Evolutionary conservation across 2,329 filamentous ascomycete genomes (phyloP), one percentile per base, ranked within the genome.

Genomic region (Penicillium fuscoglaucum): DNA sequence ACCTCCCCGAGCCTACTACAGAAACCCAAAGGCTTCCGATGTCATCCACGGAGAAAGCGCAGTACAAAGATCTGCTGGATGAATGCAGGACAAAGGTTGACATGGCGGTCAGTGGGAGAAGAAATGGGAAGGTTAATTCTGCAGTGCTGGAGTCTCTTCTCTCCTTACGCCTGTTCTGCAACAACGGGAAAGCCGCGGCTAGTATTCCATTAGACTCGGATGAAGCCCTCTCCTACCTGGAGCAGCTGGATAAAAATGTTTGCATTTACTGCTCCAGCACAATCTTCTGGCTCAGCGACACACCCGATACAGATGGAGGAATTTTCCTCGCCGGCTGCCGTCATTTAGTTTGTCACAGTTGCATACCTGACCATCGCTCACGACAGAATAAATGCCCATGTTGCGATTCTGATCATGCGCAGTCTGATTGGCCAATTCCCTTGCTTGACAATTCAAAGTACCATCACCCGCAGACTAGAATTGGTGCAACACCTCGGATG

Each of bases 11-110:
- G 19, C 19, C 39, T 40, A 35, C 15, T 35, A 21, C 39, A 17
- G 33, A 47, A 43, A 35, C 48, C 21, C 21, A 33, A 17, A 43
- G 72, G 15, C 78, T 81, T 15, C 75, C 78, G 0, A 71, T 80
- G 29, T 82, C 83, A 55, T 79, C 82, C 47, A 67, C 75, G 0
- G 58, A 55, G 46, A 26, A 41, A 35, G 4, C 61, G 76, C 37
- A 70, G 76, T 54, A 44, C 6, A 33, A 13, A 35, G 33, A 35
- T 8, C 33, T 35, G 15, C 15, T 35, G 13, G 12, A 35, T 17
- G 33, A 15, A 35, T 35, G 33, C 33, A 35, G 13, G 33, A 8
- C 13, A 17, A 35, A 35, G 6, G 13, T 35, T 35, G 33, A 35
- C 6, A 35, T 35, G 33, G 15, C 33, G 15, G 33, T 35, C 33